These are phyloP conservation scores for Artemisia tridentata DNA, from an alignment of 129 eudicot genomes.

Conservation along the genomic window DNA sequence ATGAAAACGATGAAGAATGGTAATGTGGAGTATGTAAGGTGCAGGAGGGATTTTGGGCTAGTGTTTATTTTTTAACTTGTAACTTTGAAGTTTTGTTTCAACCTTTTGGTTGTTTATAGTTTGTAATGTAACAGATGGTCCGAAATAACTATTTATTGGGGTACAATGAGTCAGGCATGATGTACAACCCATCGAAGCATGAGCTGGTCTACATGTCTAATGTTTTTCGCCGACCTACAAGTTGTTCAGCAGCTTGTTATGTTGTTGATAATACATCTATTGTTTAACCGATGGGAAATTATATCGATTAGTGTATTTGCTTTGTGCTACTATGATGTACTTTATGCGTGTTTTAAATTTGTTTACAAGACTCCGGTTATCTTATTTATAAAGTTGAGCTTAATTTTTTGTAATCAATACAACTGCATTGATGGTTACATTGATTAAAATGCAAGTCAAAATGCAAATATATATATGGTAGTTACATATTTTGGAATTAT, in stretches of 20 bases:
- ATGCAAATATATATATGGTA: too few species aligned
- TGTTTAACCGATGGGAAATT: not conserved
- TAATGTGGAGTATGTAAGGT: slow-evolving; percentile 9
- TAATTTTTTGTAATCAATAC: too few species aligned
- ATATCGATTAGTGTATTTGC: not conserved
- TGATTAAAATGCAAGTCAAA: too few species aligned
- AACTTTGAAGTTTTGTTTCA: slow-evolving; percentile 23
- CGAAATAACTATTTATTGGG: slow-evolving; percentile 13
- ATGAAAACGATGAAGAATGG: slow-evolving; percentile 23
- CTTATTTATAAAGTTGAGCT: too few species aligned
- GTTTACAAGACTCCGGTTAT: too few species aligned
- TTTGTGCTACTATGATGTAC: not conserved
- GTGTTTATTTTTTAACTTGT: slow-evolving; percentile 3
- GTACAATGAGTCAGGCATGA: slow-evolving; percentile 14
- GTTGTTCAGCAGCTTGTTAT: slow-evolving; percentile 14
- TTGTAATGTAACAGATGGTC: slow-evolving; percentile 11
- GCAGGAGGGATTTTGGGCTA: slow-evolving; percentile 29
- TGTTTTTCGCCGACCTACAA: not conserved
- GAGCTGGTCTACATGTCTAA: not conserved
- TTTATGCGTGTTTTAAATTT: not conserved
- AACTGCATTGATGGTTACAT: too few species aligned
- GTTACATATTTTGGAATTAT: too few species aligned
- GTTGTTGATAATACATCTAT: slow-evolving; percentile 4
- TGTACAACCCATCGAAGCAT: not conserved
- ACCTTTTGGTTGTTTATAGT: slow-evolving; percentile 21